These are phyloP conservation scores for Quercus agrifolia DNA, from an alignment of 306 rosid genomes.

Conservation along the genomic window DNA sequence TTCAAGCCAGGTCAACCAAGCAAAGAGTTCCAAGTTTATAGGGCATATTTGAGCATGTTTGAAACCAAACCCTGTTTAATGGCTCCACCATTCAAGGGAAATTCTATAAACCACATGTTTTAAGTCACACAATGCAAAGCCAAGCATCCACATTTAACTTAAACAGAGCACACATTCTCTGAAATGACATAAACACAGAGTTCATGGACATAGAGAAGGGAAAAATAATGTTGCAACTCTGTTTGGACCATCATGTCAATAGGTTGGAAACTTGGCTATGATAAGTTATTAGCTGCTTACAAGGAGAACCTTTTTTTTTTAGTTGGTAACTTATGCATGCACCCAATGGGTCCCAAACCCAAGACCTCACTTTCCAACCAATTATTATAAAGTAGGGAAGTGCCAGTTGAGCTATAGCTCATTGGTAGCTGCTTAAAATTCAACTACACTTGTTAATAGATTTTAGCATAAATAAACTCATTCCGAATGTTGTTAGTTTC, in stretches of 20 bases:
- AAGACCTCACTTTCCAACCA: too few relatives aligned
- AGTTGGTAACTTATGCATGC: too few relatives aligned
- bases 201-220: too few relatives aligned
- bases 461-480: neutral
- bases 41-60: neutral
- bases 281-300: neutral
- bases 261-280: neutral
- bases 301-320: too few relatives aligned
- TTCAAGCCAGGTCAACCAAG: neutral
- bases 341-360: too few relatives aligned
- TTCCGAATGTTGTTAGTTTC: too few relatives aligned
- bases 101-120: too few relatives aligned
- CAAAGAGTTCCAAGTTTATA: neutral
- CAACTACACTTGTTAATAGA: too few relatives aligned
- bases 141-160: neutral
- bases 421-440: neutral
- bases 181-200: neutral
- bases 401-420: too few relatives aligned
- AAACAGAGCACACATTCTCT: neutral
- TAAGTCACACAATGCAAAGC: neutral
- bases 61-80: neutral
- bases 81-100: too few relatives aligned
- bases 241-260: neutral
- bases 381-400: too few relatives aligned
- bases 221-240: too few relatives aligned